Evolutionary conservation across 164 flowering plant species (phyloP).

Genomic region (Vitis labrusca): DNA sequence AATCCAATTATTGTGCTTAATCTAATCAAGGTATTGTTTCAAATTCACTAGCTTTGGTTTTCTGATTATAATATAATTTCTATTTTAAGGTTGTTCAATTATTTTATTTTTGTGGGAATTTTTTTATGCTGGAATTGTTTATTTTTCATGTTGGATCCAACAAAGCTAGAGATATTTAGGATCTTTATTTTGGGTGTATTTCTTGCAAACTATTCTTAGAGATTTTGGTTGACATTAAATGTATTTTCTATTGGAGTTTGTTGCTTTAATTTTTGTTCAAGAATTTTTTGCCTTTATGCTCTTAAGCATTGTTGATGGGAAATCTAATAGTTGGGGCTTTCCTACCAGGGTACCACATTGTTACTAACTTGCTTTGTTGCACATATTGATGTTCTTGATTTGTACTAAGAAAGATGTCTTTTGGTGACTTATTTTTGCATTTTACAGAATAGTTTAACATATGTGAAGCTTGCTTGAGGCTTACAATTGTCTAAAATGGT

Average conservation of each 20-base stretch:
- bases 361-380: too few relatives aligned
- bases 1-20: conserved; percentile 96
- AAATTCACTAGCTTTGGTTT: not conserved
- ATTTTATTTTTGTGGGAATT: not conserved
- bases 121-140: not conserved
- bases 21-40: conserved; percentile 72
- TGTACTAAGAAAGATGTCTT: too few relatives aligned
- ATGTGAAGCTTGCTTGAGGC: too few relatives aligned
- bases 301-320: too few relatives aligned
- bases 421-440: too few relatives aligned
- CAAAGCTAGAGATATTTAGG: not conserved
- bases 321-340: too few relatives aligned
- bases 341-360: too few relatives aligned
- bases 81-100: not conserved
- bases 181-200: not conserved
- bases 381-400: too few relatives aligned
- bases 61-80: not conserved
- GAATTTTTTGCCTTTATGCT: not conserved
- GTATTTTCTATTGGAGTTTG: not conserved
- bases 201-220: not conserved
- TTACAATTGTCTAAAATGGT: too few relatives aligned
- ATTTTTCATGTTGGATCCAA: not conserved
- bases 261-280: not conserved
- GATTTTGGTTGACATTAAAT: not conserved
- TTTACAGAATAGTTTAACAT: too few relatives aligned